These are phyloP conservation scores for Gnomoniopsis smithogilvyi DNA, from an alignment of 2,329 filamentous ascomycete genomes.

Conservation along the genomic window DNA sequence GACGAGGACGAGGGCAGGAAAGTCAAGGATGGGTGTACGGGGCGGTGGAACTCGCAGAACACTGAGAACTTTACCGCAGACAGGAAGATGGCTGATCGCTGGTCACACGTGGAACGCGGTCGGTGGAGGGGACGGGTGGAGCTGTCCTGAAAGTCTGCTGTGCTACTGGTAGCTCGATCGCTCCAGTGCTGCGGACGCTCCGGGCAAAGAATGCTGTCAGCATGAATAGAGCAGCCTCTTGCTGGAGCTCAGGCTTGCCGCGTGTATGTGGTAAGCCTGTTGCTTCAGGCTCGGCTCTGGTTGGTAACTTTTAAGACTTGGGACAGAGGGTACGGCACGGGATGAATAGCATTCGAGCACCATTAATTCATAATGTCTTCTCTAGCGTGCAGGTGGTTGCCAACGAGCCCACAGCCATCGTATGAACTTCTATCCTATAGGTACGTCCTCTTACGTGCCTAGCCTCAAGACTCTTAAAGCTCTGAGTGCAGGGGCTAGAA, in stretches of 20 bases:
- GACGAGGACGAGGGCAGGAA: slow-evolving; percentile 4
- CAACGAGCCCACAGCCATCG: not conserved
- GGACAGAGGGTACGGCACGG: not conserved
- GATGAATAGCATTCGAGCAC: not conserved
- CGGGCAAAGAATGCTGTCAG: not conserved
- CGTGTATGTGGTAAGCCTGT: not conserved
- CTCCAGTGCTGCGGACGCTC: not conserved
- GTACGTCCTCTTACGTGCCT: too few relatives aligned
- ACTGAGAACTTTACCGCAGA: slow-evolving; percentile 21
- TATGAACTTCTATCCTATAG: too few relatives aligned
- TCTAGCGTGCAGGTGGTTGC: not conserved
- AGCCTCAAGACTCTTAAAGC: too few relatives aligned
- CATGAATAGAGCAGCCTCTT: not conserved
- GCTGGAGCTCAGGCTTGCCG: not conserved
- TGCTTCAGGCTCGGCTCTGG: not conserved
- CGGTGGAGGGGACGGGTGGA: slow-evolving; percentile 26
- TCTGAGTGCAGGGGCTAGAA: too few relatives aligned
- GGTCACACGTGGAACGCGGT: slow-evolving; percentile 33
- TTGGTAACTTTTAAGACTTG: not conserved
- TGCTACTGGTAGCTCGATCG: not conserved
- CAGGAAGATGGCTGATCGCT: slow-evolving; percentile 30
- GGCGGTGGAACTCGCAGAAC: slow-evolving; percentile 31
- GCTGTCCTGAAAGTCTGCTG: slow-evolving; percentile 23
- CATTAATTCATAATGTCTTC: not conserved
- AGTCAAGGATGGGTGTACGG: slow-evolving; percentile 28